Conservation (phyloP, 352 stramenopile species). For the Phytophthora idaei region DNA sequence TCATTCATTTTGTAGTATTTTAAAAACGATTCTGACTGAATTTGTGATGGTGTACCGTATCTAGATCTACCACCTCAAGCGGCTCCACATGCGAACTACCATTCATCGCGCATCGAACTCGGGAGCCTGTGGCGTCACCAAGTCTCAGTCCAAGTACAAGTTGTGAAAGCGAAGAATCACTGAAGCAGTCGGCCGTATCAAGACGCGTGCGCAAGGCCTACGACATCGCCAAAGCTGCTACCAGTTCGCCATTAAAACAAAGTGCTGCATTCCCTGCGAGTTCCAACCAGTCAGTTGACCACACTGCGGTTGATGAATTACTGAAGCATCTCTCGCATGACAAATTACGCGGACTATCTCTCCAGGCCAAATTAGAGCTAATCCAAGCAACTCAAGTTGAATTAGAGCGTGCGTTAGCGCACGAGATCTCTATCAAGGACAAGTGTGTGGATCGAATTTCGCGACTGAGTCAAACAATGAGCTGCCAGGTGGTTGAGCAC, state of each 20-base stretch:
- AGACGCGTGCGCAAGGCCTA: constrained; percentile 57
- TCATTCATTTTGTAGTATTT: not conserved
- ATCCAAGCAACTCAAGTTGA: constrained; percentile 39
- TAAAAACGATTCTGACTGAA: not conserved
- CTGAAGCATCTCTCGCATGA: constrained; percentile 32
- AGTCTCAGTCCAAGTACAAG: constrained; percentile 22
- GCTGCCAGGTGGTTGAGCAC: constrained; percentile 63
- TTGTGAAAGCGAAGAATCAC: constrained; percentile 17
- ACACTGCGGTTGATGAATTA: constrained; percentile 41
- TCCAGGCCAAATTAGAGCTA: constrained; percentile 55
- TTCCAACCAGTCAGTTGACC: constrained; percentile 20
- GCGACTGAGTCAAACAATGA: constrained; percentile 72
- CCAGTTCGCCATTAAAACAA: constrained; percentile 6
- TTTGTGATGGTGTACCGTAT: constrained; percentile 1
- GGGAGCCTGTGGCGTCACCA: constrained; percentile 13
- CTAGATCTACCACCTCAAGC: constrained; percentile 44
- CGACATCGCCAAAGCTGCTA: constrained; percentile 52
- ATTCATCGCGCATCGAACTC: not conserved
- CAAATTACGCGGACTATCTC: constrained; percentile 32
- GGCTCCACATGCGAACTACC: constrained; percentile 32
- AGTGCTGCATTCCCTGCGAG: not conserved
- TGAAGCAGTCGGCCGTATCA: constrained; percentile 43
- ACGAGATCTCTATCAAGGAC: constrained; percentile 64
- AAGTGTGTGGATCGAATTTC: constrained; percentile 77
- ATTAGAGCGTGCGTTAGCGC: constrained; percentile 41